Evolutionary conservation across 495 filamentous ascomycete genomes (phyloP), one percentile per base, ranked within the genome.

Genomic region (Penicillium odoratum): DNA sequence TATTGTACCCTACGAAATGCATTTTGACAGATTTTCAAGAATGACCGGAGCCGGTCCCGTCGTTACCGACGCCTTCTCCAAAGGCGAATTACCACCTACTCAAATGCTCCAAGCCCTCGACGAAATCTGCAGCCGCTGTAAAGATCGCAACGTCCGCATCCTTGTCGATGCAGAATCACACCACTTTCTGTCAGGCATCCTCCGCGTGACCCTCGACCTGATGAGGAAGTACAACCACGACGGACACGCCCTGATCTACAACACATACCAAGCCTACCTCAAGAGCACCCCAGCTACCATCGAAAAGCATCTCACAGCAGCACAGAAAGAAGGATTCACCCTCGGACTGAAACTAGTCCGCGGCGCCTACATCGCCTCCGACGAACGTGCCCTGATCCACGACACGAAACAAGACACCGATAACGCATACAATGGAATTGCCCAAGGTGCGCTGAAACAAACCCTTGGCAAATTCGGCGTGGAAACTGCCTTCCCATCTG

Each of bases 121-220:
- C 18, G 69, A 74, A 50, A 67, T 80, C 38, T 66, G 69, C 54
- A 53, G 48, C 30, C 64, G 59, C 48, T 72, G 69, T 48, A 74
- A 78, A 8, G 72, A 80, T 5, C 81, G 81, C 51, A 83, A 86
- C 8, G 84, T 95, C 5, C 78, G 81, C 7, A 74, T 97, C 7
- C 79, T 96, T 9, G 87, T 95, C 51, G 92, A 95, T 62, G 93
- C 91, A 8, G 93, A 97, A 69, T 90, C 94, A 64, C 81, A 84
- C 50, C 78, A 82, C 30, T 78, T 94, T 25, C 91, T 93, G 66
- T 71, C 74, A 15, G 91, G 92, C 1, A 92, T 96, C 56, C 83
- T 91, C 64, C 76, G 81, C 49, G 90, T 92, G 83, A 89, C 86
- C 0, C 66, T 95, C 18, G 70, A 79, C 4, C 86, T 90, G 53